phyloP scores from a whole-genome alignment of 225 moss, liverwort and hornwort genomes.

The Lunularia cruciata region DNA sequence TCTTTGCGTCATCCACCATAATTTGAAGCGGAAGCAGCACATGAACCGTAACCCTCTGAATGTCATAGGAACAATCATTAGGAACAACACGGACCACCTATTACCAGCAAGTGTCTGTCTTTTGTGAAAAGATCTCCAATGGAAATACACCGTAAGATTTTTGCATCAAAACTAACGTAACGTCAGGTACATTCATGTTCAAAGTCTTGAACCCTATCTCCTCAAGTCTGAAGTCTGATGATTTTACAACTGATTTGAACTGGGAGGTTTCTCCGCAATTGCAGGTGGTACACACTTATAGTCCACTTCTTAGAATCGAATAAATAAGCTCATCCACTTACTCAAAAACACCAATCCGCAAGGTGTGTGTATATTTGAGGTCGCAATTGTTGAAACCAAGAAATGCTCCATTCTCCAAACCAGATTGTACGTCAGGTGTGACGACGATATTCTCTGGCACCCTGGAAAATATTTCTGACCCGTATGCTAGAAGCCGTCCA shows the following conservation, averaged over 20 bases:
- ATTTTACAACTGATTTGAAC: too few relatives aligned
- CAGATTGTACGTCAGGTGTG: slow-evolving; percentile 23
- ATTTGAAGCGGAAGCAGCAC: slow-evolving; percentile 96
- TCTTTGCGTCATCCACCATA: slow-evolving; percentile 99
- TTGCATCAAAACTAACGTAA: too few relatives aligned
- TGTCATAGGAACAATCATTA: not conserved
- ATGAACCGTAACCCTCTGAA: slow-evolving; percentile 68
- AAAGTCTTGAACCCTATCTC: too few relatives aligned
- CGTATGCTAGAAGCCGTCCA: slow-evolving; percentile 36
- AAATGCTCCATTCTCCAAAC: slow-evolving; percentile 36
- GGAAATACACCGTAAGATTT: too few relatives aligned
- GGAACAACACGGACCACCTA: not conserved
- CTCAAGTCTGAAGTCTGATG: too few relatives aligned
- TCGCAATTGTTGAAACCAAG: slow-evolving; percentile 34
- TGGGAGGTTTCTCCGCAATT: too few relatives aligned
- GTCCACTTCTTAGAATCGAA: too few relatives aligned
- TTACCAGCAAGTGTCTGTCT: not conserved
- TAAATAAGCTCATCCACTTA: slow-evolving; percentile 18
- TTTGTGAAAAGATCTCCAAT: not conserved
- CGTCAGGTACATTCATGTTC: too few relatives aligned
- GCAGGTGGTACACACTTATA: too few relatives aligned
- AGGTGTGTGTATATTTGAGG: slow-evolving; percentile 18
- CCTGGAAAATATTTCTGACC: slow-evolving; percentile 26
- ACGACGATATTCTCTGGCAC: slow-evolving; percentile 43
- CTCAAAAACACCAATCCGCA: slow-evolving; percentile 45